phyloP scores from a whole-genome alignment of 2,329 filamentous ascomycete genomes.

The Penicillium crustosum region DNA sequence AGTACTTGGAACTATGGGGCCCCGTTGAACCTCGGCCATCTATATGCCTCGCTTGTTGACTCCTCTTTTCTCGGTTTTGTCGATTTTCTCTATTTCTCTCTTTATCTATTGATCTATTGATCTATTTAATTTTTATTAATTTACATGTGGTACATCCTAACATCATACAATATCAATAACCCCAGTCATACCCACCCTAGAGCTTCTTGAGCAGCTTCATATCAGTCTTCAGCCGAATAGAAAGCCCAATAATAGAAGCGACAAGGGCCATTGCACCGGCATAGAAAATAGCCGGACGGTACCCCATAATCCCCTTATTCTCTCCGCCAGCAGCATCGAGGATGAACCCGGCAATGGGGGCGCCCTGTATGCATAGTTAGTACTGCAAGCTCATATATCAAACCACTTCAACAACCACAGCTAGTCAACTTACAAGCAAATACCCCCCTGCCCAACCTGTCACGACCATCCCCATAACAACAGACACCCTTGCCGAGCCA shows the following conservation, averaged over 20 bases:
- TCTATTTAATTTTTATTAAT: not conserved
- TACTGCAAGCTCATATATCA: not conserved
- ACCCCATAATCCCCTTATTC: slow-evolving; percentile 52
- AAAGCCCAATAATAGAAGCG: slow-evolving; percentile 45
- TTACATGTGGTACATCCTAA: not conserved
- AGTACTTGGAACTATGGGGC: slow-evolving; percentile 5
- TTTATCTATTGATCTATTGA: too few relatives aligned
- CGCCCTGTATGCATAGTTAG: slow-evolving; percentile 39
- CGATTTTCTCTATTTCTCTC: not conserved
- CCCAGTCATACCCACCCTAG: slow-evolving; percentile 12
- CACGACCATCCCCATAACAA: slow-evolving; percentile 63
- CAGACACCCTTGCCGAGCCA: slow-evolving; percentile 54
- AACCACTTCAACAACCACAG: not conserved
- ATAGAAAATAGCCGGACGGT: slow-evolving; percentile 62
- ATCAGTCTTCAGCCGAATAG: slow-evolving; percentile 48
- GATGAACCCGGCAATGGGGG: slow-evolving; percentile 62
- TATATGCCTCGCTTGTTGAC: not conserved
- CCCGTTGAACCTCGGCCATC: slow-evolving; percentile 2
- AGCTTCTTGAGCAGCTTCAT: slow-evolving; percentile 40
- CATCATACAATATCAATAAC: too few relatives aligned
- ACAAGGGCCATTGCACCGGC: slow-evolving; percentile 55
- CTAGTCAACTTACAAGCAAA: slow-evolving; percentile 50
- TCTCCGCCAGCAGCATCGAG: slow-evolving; percentile 57
- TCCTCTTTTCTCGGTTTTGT: not conserved
- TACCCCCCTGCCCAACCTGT: slow-evolving; percentile 63